Conservation (phyloP, 2,329 filamentous ascomycete species). For the Pseudopithomyces chartarum region DNA sequence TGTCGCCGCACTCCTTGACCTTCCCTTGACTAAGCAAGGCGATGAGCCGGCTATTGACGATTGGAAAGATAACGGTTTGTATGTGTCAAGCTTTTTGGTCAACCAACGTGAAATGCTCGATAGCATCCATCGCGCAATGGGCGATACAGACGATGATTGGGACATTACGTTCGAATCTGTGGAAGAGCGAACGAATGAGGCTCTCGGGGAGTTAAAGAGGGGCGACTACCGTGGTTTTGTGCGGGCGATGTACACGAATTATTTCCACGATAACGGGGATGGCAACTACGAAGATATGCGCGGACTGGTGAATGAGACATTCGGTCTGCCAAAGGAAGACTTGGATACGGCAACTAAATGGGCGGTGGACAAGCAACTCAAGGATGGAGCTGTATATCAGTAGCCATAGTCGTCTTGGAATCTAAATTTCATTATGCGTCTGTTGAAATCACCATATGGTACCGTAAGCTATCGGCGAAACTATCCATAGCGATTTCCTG, state of each 20-base stretch:
- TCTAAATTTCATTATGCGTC: neutral
- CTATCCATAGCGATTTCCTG: no score
- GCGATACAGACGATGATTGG: slow-evolving; percentile 65
- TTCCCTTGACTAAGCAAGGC: slow-evolving; percentile 34
- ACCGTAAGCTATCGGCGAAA: no score
- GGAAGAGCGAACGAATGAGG: slow-evolving; percentile 56
- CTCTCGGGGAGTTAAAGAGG: slow-evolving; percentile 52
- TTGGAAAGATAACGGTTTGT: slow-evolving; percentile 57
- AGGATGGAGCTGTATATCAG: neutral
- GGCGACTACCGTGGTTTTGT: slow-evolving; percentile 51
- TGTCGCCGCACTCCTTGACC: slow-evolving; percentile 50
- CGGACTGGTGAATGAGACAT: slow-evolving; percentile 55
- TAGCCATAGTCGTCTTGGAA: neutral
- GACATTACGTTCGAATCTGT: slow-evolving; percentile 55
- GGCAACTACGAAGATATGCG: slow-evolving; percentile 37
- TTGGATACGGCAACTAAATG: slow-evolving; percentile 61
- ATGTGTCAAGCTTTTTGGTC: slow-evolving; percentile 61
- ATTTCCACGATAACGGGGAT: slow-evolving; percentile 54
- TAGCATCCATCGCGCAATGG: slow-evolving; percentile 61
- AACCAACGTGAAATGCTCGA: slow-evolving; percentile 68
- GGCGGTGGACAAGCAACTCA: slow-evolving; percentile 13
- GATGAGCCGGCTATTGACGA: slow-evolving; percentile 37
- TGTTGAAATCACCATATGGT: no score
- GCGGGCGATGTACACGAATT: slow-evolving; percentile 54
- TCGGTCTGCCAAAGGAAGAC: slow-evolving; percentile 64